Evolutionary conservation across 2,329 filamentous ascomycete genomes (phyloP), one percentile per base, ranked within the genome.

Genomic region (Aureobasidium musti): DNA sequence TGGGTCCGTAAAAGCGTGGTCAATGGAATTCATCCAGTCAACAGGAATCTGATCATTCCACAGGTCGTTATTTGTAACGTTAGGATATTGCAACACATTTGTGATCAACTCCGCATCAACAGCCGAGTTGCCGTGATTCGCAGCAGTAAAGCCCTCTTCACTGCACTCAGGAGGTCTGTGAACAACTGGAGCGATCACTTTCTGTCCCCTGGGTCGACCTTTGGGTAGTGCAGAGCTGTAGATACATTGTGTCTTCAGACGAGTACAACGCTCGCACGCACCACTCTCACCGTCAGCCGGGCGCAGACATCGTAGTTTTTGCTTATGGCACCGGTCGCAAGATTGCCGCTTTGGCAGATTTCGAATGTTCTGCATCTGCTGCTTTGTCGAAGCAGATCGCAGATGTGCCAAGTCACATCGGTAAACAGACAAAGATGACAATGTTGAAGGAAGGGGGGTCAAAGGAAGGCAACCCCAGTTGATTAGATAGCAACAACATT

Each of bases 201-300:
- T 54, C 52, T 19, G 30, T 30, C 30, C 35, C 10, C 52, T 54
- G 2, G 52, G 33, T 10, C 52, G 30, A 23, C 52, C 52, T 37
- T 54, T 54, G 6, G 52, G 52, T 30, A 54, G n/a, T n/a, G 19
- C 13, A 19, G 52, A 37, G 33, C 52, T 54, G 30, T 54, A 54
- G 11, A 37, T 5, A 37, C 52, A 54, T 37, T 54, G 52, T 35
- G 52, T 11, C 21, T n/a, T 54, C 23, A 30, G 4, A 19, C 30
- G 52, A 54, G 7, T 54, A 11, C 52, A 54, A 8, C 52, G 52
- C n/a, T 54, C 52, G 19, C 52, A 54, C 11, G 52, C 52, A 21
- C 52, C 52, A 37, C 21, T 23, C 10, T 23, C 21, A 23, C 21
- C n/a, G 23, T 54, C 30, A 21, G 52, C 11, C 11, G 52, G 19